A percentile compares a stretch with the other conserved stretches of the same genome.
These are phyloP conservation scores for Phytopythium chamaehyphon DNA, from an alignment of 352 stramenopile genomes.

Conservation along the genomic window DNA sequence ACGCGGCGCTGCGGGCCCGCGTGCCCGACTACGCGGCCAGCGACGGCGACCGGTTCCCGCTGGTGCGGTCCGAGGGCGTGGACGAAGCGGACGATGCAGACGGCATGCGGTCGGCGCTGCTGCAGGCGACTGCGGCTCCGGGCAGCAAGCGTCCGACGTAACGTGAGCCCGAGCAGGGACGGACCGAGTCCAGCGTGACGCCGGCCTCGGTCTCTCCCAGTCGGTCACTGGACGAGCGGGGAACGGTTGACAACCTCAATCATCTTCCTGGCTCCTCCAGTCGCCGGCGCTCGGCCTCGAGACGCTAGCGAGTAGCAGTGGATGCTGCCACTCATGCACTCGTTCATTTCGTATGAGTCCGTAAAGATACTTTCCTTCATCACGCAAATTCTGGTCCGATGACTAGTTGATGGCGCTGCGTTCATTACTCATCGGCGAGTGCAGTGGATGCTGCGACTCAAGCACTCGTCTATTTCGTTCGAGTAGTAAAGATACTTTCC, in stretches of 20 bases:
- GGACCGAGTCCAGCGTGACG: background rate
- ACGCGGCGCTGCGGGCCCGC: constrained; percentile 65
- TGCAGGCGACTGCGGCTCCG: background rate
- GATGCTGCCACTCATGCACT: background rate
- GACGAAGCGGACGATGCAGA: constrained; percentile 36
- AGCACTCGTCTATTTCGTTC: no score
- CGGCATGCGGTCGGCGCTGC: constrained; percentile 26
- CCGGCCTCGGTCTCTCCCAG: background rate
- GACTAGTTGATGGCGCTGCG: no score
- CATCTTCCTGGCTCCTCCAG: background rate
- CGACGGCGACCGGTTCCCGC: constrained; percentile 63
- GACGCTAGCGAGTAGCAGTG: background rate
- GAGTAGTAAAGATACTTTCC: no score
- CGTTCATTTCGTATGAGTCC: background rate
- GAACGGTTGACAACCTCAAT: no score
- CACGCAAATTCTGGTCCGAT: background rate
- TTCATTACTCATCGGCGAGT: no score
- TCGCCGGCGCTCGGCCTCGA: background rate
- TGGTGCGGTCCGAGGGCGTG: constrained; percentile 42
- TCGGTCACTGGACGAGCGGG: background rate
- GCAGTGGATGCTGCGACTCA: no score
- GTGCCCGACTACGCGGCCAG: constrained; percentile 65
- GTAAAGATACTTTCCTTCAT: no score
- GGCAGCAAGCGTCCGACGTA: background rate
- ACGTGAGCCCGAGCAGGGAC: background rate